phyloP scores from a whole-genome alignment of 352 stramenopile genomes.

The Phytophthora melonis region DNA sequence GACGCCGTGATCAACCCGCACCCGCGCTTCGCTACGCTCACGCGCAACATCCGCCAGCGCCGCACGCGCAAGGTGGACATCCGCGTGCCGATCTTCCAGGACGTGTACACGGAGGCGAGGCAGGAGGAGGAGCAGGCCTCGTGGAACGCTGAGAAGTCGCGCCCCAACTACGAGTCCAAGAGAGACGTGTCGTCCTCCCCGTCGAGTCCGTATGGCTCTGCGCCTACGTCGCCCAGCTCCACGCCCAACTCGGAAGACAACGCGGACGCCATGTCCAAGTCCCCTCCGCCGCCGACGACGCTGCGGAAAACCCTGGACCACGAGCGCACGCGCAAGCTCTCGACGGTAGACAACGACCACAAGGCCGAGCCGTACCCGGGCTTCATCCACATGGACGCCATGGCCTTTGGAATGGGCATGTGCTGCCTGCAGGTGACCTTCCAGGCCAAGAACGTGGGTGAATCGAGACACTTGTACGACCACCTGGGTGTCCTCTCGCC shows the following conservation, averaged over 20 bases:
- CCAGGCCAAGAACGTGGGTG: conserved; percentile 97
- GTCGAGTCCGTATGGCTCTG: conserved; percentile 27
- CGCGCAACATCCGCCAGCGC: conserved; percentile 98
- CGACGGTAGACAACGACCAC: conserved; percentile 59
- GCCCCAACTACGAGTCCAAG: conserved; percentile 83
- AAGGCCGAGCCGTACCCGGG: conserved; percentile 83
- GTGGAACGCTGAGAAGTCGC: conserved; percentile 85
- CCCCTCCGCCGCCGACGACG: conserved; percentile 39
- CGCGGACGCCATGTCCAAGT: conserved; percentile 60
- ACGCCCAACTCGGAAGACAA: conserved; percentile 68
- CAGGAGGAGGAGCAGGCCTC: conserved; percentile 70
- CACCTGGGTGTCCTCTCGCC: conserved; percentile 98
- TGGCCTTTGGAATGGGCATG: conserved; percentile 99
- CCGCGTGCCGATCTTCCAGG: conserved; percentile 86
- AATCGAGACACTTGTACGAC: conserved; percentile 99
- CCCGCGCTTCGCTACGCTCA: conserved; percentile 98
- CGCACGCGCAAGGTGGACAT: conserved; percentile 89
- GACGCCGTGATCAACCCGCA: conserved; percentile 99
- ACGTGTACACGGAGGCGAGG: conserved; percentile 84
- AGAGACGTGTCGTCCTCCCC: conserved; percentile 29
- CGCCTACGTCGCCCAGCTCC: conserved; percentile 42
- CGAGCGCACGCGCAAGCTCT: conserved; percentile 51
- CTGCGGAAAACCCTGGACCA: conserved; percentile 35
- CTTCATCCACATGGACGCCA: conserved; percentile 99
- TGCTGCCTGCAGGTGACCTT: conserved; percentile 99